Evolutionary conservation across 2,329 filamentous ascomycete species (phyloP), one percentile per base, ranked within the genome.

Genomic region (Xylaria sp.): DNA sequence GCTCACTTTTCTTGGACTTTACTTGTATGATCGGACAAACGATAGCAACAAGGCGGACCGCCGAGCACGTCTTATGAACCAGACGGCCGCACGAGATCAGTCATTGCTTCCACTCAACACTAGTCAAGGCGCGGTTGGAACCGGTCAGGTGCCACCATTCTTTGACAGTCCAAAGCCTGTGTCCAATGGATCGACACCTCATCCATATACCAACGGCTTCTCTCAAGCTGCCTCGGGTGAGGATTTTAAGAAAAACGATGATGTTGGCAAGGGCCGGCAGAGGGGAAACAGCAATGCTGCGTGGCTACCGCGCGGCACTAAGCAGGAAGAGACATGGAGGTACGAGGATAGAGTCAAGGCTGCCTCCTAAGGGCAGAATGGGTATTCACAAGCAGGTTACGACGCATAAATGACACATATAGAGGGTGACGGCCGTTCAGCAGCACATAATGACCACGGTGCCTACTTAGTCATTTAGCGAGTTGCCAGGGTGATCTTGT

Each of bases 1-100:
- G 3, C 83, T 99, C 42, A 99, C 94, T 0, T 96, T 97, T 69
- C 66, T 96, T 24, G 94, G 94, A 0, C 80, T 99, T 13, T 99
- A 97, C 70, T 82, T 99, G 39, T 99, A 99, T 72, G 94, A 99
- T 72, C 87, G 94, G 56, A 96, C 91, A 17, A 92, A 86, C 66
- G 89, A 95, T 68, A 89, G 89, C 63, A 91, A 91, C 67, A 92
- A 92, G 70, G 92, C 91, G 29, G 92, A 97, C 69, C 87, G 88
- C 63, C 87, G 88, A 61, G 91, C 90, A 2, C 86, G 88, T 62
- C 83, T 86, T 64, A 83, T 91, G 66, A 80, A 81, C 18, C 74
- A 74, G 44, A 74, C 70, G 21, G 76, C 78, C 29, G 56, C 53
- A 37, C 58, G 57, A 24, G 66, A 67, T 16, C 78, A 81, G 8